Percentiles rank a stretch among this genome's conserved stretches.
These are phyloP conservation scores for Ammopiptanthus mongolicus DNA, from an alignment of 306 rosid species.

Conservation along the genomic window DNA sequence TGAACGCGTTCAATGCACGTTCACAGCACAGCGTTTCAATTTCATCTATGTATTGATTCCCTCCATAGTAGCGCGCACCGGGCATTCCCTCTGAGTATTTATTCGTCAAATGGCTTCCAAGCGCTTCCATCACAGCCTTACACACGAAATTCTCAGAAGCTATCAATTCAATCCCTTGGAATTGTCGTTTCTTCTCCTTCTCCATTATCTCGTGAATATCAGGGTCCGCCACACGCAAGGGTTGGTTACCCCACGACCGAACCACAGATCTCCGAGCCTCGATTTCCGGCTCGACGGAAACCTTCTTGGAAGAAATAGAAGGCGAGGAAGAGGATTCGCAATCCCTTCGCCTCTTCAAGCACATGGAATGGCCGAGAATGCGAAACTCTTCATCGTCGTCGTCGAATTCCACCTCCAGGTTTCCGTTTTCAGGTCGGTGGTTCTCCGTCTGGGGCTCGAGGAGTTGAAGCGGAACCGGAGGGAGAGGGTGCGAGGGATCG, in stretches of 20 bases:
- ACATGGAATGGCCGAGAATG: constrained; percentile 84
- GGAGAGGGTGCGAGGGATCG: constrained; percentile 36
- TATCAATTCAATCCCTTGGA: constrained; percentile 72
- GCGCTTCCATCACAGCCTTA: constrained; percentile 82
- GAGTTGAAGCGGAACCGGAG: constrained; percentile 70
- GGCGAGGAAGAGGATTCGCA: constrained; percentile 51
- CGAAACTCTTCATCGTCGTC: constrained; percentile 61
- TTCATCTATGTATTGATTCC: constrained; percentile 81
- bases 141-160: constrained; percentile 94
- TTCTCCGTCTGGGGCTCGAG: constrained; percentile 53
- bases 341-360: constrained; percentile 70
- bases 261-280: constrained; percentile 57
- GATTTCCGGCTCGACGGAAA: constrained; percentile 42
- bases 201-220: constrained; percentile 68
- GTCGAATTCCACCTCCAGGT: constrained; percentile 20
- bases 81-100: constrained; percentile 96
- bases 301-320: constrained; percentile 29
- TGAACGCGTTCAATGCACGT: constrained; percentile 72
- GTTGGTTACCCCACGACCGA: constrained; percentile 68
- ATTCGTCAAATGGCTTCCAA: constrained; percentile 87
- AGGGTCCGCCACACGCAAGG: constrained; percentile 62
- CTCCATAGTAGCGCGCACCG: constrained; percentile 73
- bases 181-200: constrained; percentile 76
- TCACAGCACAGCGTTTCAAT: constrained; percentile 75
- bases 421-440: constrained; percentile 25